Conservation (phyloP, 345 rosid species). For the Ailanthus altissimus region DNA sequence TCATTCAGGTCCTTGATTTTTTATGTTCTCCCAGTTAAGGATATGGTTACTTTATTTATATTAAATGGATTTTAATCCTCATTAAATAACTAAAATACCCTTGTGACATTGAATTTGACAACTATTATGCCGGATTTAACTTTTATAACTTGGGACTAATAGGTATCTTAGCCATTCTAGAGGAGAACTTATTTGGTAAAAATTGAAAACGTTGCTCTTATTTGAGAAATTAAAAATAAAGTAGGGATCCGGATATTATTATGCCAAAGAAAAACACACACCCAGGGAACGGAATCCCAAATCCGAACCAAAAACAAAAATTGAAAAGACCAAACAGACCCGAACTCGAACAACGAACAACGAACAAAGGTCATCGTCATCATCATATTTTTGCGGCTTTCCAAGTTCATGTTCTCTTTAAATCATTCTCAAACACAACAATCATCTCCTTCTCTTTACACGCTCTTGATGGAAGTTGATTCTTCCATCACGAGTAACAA, state of each 20-base stretch:
- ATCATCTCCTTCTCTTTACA: background rate
- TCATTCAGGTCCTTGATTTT: too few relatives aligned
- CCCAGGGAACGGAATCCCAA: background rate
- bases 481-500: slow-evolving; percentile 27
- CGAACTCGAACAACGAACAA: background rate
- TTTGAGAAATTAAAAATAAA: background rate
- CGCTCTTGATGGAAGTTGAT: slow-evolving; percentile 32
- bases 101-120: too few relatives aligned
- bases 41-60: too few relatives aligned
- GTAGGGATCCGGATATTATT: too few relatives aligned
- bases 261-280: background rate
- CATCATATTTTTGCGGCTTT: background rate
- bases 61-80: too few relatives aligned
- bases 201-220: too few relatives aligned
- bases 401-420: background rate
- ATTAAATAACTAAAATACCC: too few relatives aligned
- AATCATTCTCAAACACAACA: background rate
- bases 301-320: background rate
- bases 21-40: too few relatives aligned
- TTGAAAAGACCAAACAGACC: background rate
- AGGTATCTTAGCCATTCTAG: too few relatives aligned
- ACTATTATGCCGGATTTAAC: too few relatives aligned
- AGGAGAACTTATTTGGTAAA: too few relatives aligned
- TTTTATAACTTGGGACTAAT: too few relatives aligned
- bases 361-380: background rate